Evolutionary conservation across 2,329 filamentous ascomycete genomes (phyloP).

Genomic region (Fusarium globosum): DNA sequence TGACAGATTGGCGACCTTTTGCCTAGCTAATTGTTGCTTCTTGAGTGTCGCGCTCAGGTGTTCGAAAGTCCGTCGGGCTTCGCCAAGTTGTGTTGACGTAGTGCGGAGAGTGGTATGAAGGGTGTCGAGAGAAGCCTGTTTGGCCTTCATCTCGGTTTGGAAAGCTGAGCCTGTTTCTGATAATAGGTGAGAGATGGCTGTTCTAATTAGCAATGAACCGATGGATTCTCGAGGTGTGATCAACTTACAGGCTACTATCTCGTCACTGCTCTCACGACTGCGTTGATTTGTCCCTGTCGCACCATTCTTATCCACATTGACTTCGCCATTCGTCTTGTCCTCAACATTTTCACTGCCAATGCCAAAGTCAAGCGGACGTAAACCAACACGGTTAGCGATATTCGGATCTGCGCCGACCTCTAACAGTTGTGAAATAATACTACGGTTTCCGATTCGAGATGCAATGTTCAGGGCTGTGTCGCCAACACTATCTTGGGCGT

Average conservation of each 20-base stretch:
- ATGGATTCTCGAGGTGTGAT: neutral
- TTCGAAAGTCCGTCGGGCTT: slow-evolving; percentile 80
- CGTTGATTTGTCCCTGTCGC: slow-evolving; percentile 61
- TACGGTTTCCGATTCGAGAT: slow-evolving; percentile 89
- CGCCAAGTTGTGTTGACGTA: slow-evolving; percentile 80
- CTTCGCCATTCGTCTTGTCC: slow-evolving; percentile 57
- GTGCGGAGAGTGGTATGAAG: slow-evolving; percentile 85
- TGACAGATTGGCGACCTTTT: slow-evolving; percentile 82
- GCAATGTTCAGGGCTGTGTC: slow-evolving; percentile 96
- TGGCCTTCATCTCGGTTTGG: slow-evolving; percentile 81
- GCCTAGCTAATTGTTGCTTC: slow-evolving; percentile 72
- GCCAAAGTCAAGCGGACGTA: slow-evolving; percentile 93
- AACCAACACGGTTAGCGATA: slow-evolving; percentile 88
- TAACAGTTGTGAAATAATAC: slow-evolving; percentile 95
- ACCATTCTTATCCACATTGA: slow-evolving; percentile 57
- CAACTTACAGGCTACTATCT: slow-evolving; percentile 80
- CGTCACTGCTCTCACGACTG: slow-evolving; percentile 79
- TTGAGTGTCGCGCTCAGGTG: slow-evolving; percentile 73
- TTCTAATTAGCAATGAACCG: neutral
- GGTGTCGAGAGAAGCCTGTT: slow-evolving; percentile 84
- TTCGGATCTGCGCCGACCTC: slow-evolving; percentile 95
- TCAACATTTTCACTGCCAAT: slow-evolving; percentile 75
- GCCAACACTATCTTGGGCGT: slow-evolving; percentile 91
- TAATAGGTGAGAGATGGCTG: slow-evolving; percentile 85
- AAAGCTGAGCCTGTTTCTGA: slow-evolving; percentile 83